Base-by-base conservation (phyloP, 1,284 basidiomycete genomes). In the Heterobasidion occidentale region DNA sequence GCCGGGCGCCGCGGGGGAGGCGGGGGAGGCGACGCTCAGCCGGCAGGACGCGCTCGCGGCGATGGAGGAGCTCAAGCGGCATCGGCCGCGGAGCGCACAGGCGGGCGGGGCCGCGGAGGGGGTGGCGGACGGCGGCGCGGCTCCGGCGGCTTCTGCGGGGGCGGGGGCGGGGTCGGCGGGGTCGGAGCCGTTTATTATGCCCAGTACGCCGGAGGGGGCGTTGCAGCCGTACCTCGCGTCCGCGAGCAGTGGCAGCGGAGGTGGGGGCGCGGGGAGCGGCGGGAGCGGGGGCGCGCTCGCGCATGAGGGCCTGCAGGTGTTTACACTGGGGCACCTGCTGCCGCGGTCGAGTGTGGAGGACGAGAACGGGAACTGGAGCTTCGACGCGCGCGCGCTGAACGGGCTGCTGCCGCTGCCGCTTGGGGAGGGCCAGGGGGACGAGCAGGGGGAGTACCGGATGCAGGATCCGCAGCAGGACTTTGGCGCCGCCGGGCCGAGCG, bases 271-370 rank as follows among this genome's bases (percentile, higher is more conserved):
- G 60, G 52, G n/a, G 48, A 53, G 48, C 42, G 17, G 44, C 36
- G 44, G 27, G n/a, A 36, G 44, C 56, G 57, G 9, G 55, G 56
- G 57, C 35, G 65, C 64, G 46, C 58, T 71, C 56, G 62, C 66
- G 53, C 84, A 88, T 60, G 81, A 86, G 62, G 89, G 87, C 0
- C 68, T 92, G 56, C 84, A 89, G 68, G 88, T 92, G 49, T 90
- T 89, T 65, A 92, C 90, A 5, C 81, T 92, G 1, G 90, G 90
- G 0, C 89, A 91, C 64, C 72, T 92, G 38, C 75, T 91, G 63
- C 90, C 90, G 6, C 70, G 80, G 58, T 75, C 74, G 55, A 68
- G 64, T 50, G 67, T 75, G 54, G 80, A 81, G 52, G 81, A 81
- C 62, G 72, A 66, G 57, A 79, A 78, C 54, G 81, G 81, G 47